Percentiles rank a stretch among this genome's conserved stretches.
Evolutionary conservation across 306 rosid genomes (phyloP).

Genomic region (Mimosa pudica): DNA sequence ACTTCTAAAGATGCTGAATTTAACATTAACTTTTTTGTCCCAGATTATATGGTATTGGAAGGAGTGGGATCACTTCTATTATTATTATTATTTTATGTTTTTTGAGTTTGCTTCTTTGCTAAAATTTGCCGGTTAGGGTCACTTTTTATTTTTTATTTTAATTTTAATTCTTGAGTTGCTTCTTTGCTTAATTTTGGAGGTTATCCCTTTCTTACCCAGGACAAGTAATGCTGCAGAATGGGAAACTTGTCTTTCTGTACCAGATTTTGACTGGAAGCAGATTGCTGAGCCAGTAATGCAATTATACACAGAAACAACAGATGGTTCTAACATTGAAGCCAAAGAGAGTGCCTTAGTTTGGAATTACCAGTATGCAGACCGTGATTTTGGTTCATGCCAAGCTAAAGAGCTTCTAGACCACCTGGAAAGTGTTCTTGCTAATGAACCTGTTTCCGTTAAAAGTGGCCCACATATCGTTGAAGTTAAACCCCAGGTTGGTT

Average conservation of each 20-base stretch:
- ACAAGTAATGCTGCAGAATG: slow-evolving; percentile 50
- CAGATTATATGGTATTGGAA: not conserved
- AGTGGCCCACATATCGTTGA: slow-evolving; percentile 82
- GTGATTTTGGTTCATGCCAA: slow-evolving; percentile 87
- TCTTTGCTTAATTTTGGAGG: slow-evolving; percentile 12
- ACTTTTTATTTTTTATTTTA: not conserved
- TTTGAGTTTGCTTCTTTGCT: slow-evolving; percentile 1
- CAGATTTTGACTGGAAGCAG: slow-evolving; percentile 78
- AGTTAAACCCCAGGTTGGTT: slow-evolving; percentile 92
- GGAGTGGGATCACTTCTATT: not conserved
- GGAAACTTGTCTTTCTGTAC: slow-evolving; percentile 69
- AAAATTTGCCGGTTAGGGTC: not conserved
- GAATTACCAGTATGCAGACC: slow-evolving; percentile 84
- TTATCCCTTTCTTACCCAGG: slow-evolving; percentile 34
- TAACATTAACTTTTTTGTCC: not conserved
- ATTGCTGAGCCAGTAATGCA: slow-evolving; percentile 91
- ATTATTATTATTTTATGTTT: not conserved
- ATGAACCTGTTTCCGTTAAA: slow-evolving; percentile 89
- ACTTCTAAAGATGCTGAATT: not conserved
- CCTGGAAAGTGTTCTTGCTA: slow-evolving; percentile 87
- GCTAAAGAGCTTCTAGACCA: slow-evolving; percentile 95
- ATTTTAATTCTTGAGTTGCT: not conserved
- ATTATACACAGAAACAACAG: slow-evolving; percentile 81
- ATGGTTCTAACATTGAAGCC: slow-evolving; percentile 82
- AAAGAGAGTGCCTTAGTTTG: slow-evolving; percentile 91